Conservation (phyloP, 2,329 filamentous ascomycete species). For the Penicillium sp. region DNA sequence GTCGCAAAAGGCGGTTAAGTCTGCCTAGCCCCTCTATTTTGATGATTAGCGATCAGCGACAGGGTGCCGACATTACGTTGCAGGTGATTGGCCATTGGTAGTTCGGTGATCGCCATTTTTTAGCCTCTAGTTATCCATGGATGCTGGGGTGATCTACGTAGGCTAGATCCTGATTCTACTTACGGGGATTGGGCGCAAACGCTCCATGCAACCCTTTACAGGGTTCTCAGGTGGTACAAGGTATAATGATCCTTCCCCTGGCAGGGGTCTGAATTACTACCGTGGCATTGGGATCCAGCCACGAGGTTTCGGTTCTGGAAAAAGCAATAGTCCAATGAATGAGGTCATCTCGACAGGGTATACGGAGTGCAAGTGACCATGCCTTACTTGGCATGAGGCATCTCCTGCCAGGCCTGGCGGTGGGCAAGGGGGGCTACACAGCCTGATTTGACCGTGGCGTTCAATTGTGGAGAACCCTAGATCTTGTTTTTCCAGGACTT, state of each 20-base stretch:
- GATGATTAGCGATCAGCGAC: background rate
- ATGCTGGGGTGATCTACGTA: background rate
- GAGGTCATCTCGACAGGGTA: background rate
- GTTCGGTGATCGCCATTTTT: background rate
- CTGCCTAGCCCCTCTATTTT: background rate
- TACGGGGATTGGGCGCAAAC: background rate
- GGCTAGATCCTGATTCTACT: background rate
- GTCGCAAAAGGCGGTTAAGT: background rate
- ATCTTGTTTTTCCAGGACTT: background rate
- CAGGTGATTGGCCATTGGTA: background rate
- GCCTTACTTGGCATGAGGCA: background rate
- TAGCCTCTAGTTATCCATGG: background rate
- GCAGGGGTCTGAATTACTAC: background rate
- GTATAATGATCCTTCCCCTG: background rate
- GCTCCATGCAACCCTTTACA: background rate
- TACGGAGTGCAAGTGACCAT: too few relatives aligned
- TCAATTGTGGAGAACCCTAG: background rate
- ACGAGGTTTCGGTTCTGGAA: background rate
- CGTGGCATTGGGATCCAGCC: conserved; percentile 1
- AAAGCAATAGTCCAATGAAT: conserved; percentile 1
- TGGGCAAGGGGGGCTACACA: background rate
- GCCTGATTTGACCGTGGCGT: background rate
- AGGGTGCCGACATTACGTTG: background rate
- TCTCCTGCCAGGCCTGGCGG: background rate
- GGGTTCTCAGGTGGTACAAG: background rate